Percentiles rank a stretch among this genome's conserved stretches.
Conservation (phyloP, 1,139 yeast species). For the Kodamaea derodonti region DNA sequence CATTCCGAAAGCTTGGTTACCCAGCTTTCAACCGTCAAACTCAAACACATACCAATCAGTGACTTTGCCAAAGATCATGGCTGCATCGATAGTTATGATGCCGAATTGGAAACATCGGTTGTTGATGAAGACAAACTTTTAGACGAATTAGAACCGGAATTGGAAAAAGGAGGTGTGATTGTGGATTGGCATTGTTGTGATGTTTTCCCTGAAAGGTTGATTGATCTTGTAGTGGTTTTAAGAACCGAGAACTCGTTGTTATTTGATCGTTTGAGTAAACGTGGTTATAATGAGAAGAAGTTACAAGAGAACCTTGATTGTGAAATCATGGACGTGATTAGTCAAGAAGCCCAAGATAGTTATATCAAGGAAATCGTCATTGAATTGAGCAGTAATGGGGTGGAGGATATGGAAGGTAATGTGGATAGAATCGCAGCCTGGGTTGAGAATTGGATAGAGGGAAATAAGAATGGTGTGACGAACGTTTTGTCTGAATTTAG, state of each 20-base stretch:
- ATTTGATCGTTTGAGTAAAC: conserved; percentile 67
- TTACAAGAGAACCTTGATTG: conserved; percentile 91
- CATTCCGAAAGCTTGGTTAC: conserved; percentile 66
- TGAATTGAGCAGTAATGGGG: conserved; percentile 66
- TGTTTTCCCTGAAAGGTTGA: conserved; percentile 85
- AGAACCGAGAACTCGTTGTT: conserved; percentile 70
- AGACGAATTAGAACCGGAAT: conserved; percentile 74
- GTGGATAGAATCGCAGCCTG: conserved; percentile 72
- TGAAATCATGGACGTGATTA: conserved; percentile 91
- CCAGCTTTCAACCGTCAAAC: conserved; percentile 32
- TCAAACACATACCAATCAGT: conserved; percentile 66
- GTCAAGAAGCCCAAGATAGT: conserved; percentile 81
- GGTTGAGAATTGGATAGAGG: conserved; percentile 67
- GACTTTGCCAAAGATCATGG: conserved; percentile 76
- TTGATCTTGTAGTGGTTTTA: conserved; percentile 87
- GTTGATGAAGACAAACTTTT: conserved; percentile 89
- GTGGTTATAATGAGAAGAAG: conserved; percentile 76
- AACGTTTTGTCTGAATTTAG: conserved; percentile 22
- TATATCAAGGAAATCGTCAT: conserved; percentile 80
- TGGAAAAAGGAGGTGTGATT: conserved; percentile 79
- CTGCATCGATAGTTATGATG: conserved; percentile 82
- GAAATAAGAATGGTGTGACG: conserved; percentile 41
- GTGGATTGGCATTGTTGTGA: conserved; percentile 99
- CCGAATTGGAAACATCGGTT: conserved; percentile 76
- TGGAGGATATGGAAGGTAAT: conserved; percentile 76